Conservation (phyloP, 2,329 filamentous ascomycete genomes). For the Ascocoryne sarcoides region DNA sequence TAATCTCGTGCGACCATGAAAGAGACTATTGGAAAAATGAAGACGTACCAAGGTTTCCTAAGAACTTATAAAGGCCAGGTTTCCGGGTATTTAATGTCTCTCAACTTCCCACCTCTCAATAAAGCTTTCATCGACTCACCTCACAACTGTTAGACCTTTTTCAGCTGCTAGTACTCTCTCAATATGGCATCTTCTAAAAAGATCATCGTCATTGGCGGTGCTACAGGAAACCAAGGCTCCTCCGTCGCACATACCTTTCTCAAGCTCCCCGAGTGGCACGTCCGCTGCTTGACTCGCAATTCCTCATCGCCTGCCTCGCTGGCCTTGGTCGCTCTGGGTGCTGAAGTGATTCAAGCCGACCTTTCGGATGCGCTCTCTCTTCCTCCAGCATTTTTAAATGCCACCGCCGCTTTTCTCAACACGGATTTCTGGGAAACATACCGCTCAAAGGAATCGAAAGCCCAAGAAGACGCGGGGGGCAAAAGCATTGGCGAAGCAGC, state of each 20-base stretch:
- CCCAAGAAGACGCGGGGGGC: not conserved
- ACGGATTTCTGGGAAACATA: constrained; percentile 22
- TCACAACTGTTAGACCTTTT: too few species aligned
- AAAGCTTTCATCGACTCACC: not conserved
- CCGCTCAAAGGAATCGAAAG: not conserved
- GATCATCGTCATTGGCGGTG: constrained; percentile 47
- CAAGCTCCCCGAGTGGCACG: constrained; percentile 20
- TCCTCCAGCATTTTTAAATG: constrained; percentile 16
- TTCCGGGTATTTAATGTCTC: not conserved
- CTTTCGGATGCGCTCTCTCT: constrained; percentile 18
- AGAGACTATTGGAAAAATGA: too few species aligned
- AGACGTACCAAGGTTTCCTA: not conserved
- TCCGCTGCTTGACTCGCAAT: constrained; percentile 19
- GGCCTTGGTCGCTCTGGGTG: constrained; percentile 15
- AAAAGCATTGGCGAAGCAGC: constrained; percentile 8
- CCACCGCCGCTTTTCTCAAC: constrained; percentile 23
- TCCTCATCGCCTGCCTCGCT: constrained; percentile 11
- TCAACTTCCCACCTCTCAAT: not conserved
- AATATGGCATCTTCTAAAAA: constrained; percentile 27
- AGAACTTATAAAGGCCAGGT: not conserved
- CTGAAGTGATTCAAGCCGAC: constrained; percentile 22
- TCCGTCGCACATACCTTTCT: constrained; percentile 36
- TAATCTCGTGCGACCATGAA: too few species aligned
- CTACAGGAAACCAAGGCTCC: constrained; percentile 52
- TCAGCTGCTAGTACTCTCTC: not conserved